These are phyloP conservation scores for Solanum boliviense DNA, from an alignment of 257 asterid species.

Conservation along the genomic window DNA sequence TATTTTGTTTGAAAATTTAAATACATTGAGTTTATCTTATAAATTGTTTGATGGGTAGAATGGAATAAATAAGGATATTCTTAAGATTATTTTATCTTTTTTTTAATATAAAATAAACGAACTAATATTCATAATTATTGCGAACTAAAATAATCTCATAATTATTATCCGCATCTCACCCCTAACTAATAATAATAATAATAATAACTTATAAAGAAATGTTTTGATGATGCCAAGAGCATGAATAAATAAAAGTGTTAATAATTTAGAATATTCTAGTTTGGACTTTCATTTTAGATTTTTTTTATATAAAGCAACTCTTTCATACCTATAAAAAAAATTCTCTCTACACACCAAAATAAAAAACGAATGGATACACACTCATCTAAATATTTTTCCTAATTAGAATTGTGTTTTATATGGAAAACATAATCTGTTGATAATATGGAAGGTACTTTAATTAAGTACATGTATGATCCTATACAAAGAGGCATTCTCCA, in stretches of 20 bases:
- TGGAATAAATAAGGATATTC: background rate
- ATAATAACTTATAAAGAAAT: background rate
- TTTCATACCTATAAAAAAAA: background rate
- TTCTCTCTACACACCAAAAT: background rate
- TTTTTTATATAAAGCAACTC: background rate
- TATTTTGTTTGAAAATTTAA: background rate
- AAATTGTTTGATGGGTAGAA: background rate
- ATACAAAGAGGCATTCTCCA: background rate
- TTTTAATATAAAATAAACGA: too few relatives aligned
- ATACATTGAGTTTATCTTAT: background rate
- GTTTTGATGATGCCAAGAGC: background rate
- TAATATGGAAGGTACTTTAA: slow-evolving; percentile 19
- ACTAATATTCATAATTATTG: background rate
- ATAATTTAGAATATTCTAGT: background rate
- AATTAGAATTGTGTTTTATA: background rate
- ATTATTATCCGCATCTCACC: background rate
- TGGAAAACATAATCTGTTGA: slow-evolving; percentile 1
- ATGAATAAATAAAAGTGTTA: background rate
- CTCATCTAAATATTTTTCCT: background rate
- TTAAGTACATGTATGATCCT: slow-evolving; percentile 2
- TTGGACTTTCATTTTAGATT: background rate
- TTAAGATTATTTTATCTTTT: background rate
- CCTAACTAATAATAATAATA: background rate
- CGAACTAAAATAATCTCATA: too few relatives aligned
- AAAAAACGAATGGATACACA: background rate